Percentiles rank a stretch among this genome's conserved stretches.
These are phyloP conservation scores for Fistulifera pelliculosa DNA, from an alignment of 108 stramenopile species.

Conservation along the genomic window DNA sequence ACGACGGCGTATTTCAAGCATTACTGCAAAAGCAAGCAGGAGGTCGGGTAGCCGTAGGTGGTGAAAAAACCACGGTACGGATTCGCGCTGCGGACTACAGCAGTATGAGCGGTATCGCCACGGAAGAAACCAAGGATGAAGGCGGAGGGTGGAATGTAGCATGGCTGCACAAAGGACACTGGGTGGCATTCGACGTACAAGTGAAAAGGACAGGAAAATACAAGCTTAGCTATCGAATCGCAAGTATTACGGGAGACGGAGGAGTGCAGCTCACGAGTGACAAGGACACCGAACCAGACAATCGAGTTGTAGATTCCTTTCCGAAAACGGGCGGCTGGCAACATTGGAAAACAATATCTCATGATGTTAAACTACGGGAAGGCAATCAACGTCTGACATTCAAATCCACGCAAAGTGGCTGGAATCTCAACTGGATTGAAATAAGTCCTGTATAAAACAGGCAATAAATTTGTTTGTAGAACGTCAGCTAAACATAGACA, in stretches of 20 bases:
- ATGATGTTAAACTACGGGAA: not conserved
- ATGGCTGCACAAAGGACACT: too few relatives aligned
- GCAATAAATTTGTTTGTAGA: too few relatives aligned
- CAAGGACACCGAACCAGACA: not conserved
- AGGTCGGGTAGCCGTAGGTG: too few relatives aligned
- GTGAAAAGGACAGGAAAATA: too few relatives aligned
- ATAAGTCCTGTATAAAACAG: not conserved
- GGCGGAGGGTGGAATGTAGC: too few relatives aligned
- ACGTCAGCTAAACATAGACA: too few relatives aligned
- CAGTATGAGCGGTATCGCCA: too few relatives aligned
- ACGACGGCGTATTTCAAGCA: not conserved
- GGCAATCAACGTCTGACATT: not conserved
- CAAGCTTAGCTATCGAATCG: not conserved
- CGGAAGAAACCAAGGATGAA: not conserved
- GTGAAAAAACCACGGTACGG: not conserved
- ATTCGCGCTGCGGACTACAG: too few relatives aligned
- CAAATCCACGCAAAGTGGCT: not conserved
- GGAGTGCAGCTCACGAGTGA: not conserved
- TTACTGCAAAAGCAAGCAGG: not conserved
- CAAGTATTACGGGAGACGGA: constrained; percentile 2
- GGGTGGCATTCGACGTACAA: too few relatives aligned
- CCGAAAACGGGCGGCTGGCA: constrained; percentile 1
- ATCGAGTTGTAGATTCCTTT: not conserved
- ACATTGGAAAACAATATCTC: not conserved
- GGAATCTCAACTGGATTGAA: constrained; percentile 1